Percentiles rank a stretch among this genome's conserved stretches.
Conservation (phyloP, 192 early-diverging fungal genomes). For the Oehlia diaphana region DNA sequence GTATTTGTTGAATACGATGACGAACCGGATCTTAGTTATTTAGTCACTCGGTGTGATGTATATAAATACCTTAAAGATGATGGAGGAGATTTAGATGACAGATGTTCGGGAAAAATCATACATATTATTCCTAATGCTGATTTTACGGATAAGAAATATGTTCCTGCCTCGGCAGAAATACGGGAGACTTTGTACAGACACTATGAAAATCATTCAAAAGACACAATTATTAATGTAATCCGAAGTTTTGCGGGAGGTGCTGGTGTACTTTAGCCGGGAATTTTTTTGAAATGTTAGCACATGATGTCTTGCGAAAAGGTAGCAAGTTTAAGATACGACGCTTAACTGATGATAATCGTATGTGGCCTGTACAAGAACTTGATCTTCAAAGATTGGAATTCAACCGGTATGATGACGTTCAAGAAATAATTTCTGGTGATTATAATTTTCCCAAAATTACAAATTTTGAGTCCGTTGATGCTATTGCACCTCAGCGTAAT, state of each 20-base stretch:
- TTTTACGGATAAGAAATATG: slow-evolving; percentile 14
- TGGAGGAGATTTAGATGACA: not conserved
- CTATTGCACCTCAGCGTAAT: not conserved
- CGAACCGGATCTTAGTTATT: not conserved
- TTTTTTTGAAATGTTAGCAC: not conserved
- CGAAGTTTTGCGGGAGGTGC: not conserved
- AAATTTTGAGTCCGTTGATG: slow-evolving; percentile 5
- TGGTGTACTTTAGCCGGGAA: not conserved
- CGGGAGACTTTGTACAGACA: not conserved
- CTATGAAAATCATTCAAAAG: not conserved
- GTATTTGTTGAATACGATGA: slow-evolving; percentile 19
- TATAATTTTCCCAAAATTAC: slow-evolving; percentile 5
- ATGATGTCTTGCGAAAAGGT: slow-evolving; percentile 11
- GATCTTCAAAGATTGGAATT: not conserved
- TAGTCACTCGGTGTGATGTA: slow-evolving; percentile 4
- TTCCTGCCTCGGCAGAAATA: not conserved
- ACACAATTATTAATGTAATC: not conserved
- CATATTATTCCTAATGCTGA: slow-evolving; percentile 18
- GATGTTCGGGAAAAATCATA: slow-evolving; percentile 12
- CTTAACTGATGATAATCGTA: not conserved
- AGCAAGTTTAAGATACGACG: not conserved
- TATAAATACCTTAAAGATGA: not conserved
- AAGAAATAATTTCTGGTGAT: not conserved
- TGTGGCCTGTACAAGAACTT: not conserved
- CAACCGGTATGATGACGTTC: not conserved